Conservation (phyloP, 257 asterid genomes). For the Pogostemon cablin region DNA sequence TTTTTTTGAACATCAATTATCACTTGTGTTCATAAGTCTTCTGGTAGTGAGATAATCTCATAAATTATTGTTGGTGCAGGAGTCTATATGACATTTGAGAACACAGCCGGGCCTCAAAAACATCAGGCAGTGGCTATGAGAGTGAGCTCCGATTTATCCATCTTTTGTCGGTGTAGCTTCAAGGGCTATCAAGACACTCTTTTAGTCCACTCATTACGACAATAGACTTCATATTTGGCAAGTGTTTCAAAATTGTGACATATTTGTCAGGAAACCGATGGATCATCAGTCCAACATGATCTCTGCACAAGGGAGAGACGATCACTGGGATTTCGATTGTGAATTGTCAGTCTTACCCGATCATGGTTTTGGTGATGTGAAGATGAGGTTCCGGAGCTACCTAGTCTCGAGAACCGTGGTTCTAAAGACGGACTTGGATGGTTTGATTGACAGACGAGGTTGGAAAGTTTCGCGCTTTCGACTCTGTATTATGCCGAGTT, state of each 20-base stretch:
- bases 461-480: slow-evolving; percentile 62
- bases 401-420: slow-evolving; percentile 62
- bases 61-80: slow-evolving; percentile 32
- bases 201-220: slow-evolving; percentile 55
- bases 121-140: slow-evolving; percentile 73
- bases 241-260: slow-evolving; percentile 65
- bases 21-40: not conserved
- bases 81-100: slow-evolving; percentile 69
- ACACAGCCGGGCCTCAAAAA: slow-evolving; percentile 65
- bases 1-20: too few relatives aligned
- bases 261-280: slow-evolving; percentile 57
- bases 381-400: slow-evolving; percentile 45
- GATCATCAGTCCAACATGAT: slow-evolving; percentile 57
- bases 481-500: slow-evolving; percentile 69
- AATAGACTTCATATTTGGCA: slow-evolving; percentile 75
- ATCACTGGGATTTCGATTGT: slow-evolving; percentile 62
- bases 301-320: slow-evolving; percentile 66
- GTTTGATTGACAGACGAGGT: slow-evolving; percentile 52
- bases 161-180: slow-evolving; percentile 67
- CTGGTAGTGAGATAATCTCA: too few relatives aligned
- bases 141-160: slow-evolving; percentile 52
- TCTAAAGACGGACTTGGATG: slow-evolving; percentile 58
- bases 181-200: slow-evolving; percentile 79
- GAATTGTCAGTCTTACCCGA: slow-evolving; percentile 49
- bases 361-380: slow-evolving; percentile 33